Evolutionary conservation across 805 yeast genomes (phyloP).

Genomic region (Nakazawaea ambrosiae): DNA sequence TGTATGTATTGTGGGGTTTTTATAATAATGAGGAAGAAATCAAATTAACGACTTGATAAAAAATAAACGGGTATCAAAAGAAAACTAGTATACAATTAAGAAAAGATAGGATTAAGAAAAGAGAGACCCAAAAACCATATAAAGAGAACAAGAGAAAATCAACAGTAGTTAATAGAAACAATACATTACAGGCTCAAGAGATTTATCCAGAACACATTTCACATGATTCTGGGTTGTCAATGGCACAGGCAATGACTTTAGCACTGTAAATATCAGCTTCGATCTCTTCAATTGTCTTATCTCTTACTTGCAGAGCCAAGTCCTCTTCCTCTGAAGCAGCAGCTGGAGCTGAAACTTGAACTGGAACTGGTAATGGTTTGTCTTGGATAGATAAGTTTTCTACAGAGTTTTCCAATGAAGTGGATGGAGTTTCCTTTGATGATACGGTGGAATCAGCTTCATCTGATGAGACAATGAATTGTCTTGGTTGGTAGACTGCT

Average conservation of each 20-base stretch:
- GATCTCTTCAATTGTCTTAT: conserved; percentile 26
- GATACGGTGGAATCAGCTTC: conserved; percentile 18
- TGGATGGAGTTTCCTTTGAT: conserved; percentile 22
- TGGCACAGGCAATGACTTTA: conserved; percentile 93
- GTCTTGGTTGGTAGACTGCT: conserved; percentile 23
- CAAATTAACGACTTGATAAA: too few relatives aligned
- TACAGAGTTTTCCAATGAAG: conserved; percentile 36
- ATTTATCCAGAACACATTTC: conserved; percentile 95
- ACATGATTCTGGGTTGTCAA: conserved; percentile 94
- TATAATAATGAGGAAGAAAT: too few relatives aligned
- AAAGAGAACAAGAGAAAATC: not conserved
- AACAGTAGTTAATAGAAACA: not conserved
- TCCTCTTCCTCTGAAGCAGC: conserved; percentile 12
- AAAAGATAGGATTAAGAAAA: not conserved
- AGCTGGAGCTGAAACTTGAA: conserved; percentile 14
- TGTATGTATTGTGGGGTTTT: not conserved
- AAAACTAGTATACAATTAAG: not conserved
- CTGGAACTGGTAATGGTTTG: conserved; percentile 10
- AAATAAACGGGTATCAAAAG: not conserved
- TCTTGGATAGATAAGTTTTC: conserved; percentile 35
- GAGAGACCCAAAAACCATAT: too few relatives aligned
- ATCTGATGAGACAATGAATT: conserved; percentile 17
- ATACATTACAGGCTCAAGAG: not conserved
- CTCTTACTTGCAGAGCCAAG: conserved; percentile 13
- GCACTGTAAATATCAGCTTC: conserved; percentile 86